Conservation (phyloP, 768 basidiomycete genomes). For the Tulasnella sp. region DNA sequence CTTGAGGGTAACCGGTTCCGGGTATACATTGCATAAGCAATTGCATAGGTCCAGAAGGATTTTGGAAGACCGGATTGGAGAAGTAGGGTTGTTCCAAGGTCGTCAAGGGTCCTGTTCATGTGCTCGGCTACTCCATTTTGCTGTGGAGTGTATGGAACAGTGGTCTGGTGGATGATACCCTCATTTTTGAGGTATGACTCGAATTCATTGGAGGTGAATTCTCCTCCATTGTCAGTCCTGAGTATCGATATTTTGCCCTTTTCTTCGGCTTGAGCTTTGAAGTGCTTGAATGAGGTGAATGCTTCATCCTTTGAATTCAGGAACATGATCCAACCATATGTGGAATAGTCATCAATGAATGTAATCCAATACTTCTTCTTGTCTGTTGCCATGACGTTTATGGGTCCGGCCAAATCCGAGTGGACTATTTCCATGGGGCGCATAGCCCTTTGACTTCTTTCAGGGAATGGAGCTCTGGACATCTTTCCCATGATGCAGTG, state of each 20-base stretch:
- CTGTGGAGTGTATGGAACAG: slow-evolving; percentile 14
- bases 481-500: too few relatives aligned
- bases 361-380: slow-evolving; percentile 13
- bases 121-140: slow-evolving; percentile 16
- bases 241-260: slow-evolving; percentile 3
- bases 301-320: slow-evolving; percentile 12
- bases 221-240: slow-evolving; percentile 17
- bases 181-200: neutral
- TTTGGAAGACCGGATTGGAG: slow-evolving; percentile 8
- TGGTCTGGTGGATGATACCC: slow-evolving; percentile 15
- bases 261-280: neutral
- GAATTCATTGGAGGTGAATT: slow-evolving; percentile 15
- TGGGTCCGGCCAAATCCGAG: slow-evolving; percentile 15
- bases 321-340: neutral
- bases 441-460: too few relatives aligned
- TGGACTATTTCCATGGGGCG: slow-evolving; percentile 5
- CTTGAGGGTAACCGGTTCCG: too few relatives aligned
- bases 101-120: slow-evolving; percentile 12
- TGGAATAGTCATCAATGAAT: slow-evolving; percentile 12
- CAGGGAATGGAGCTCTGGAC: too few relatives aligned
- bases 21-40: too few relatives aligned
- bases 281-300: slow-evolving; percentile 8
- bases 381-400: neutral
- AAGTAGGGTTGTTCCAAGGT: slow-evolving; percentile 5
- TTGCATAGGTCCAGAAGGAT: slow-evolving; percentile 12